These are phyloP conservation scores for Cercospora sesami DNA, from an alignment of 2,329 filamentous ascomycete genomes.

Conservation along the genomic window DNA sequence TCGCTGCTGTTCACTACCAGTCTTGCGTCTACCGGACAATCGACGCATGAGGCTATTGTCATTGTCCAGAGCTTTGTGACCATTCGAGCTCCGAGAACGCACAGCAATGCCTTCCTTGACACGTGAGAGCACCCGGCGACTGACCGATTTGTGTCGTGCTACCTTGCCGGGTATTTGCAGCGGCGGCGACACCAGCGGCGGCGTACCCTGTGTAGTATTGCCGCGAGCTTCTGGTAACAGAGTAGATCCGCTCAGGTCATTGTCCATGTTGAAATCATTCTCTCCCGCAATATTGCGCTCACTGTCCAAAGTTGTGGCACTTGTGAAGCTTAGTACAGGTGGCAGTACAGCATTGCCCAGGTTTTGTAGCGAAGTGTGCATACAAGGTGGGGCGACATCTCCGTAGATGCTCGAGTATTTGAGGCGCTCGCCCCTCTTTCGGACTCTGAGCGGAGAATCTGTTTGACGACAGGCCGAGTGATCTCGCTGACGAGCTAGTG, in stretches of 20 bases:
- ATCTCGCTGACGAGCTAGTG: slow-evolving; percentile 35
- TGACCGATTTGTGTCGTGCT: slow-evolving; percentile 37
- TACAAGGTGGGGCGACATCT: slow-evolving; percentile 33
- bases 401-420: slow-evolving; percentile 27
- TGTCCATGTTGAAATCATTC: not conserved
- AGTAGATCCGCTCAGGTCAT: slow-evolving; percentile 23
- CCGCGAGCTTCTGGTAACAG: slow-evolving; percentile 11
- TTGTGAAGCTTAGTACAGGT: slow-evolving; percentile 19
- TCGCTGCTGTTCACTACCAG: slow-evolving; percentile 25
- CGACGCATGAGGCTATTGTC: slow-evolving; percentile 35
- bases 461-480: slow-evolving; percentile 36
- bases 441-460: slow-evolving; percentile 38
- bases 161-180: slow-evolving; percentile 23
- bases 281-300: not conserved
- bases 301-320: slow-evolving; percentile 19
- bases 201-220: not conserved
- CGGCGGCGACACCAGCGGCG: slow-evolving; percentile 11
- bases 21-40: slow-evolving; percentile 34
- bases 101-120: slow-evolving; percentile 38
- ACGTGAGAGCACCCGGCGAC: slow-evolving; percentile 39
- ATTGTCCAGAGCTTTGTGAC: slow-evolving; percentile 29
- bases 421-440: slow-evolving; percentile 41
- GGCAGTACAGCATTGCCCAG: not conserved
- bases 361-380: slow-evolving; percentile 16
- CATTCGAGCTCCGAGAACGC: slow-evolving; percentile 34